Conservation (phyloP, 129 eudicot species). For the Chrysanthemum seticuspe region DNA sequence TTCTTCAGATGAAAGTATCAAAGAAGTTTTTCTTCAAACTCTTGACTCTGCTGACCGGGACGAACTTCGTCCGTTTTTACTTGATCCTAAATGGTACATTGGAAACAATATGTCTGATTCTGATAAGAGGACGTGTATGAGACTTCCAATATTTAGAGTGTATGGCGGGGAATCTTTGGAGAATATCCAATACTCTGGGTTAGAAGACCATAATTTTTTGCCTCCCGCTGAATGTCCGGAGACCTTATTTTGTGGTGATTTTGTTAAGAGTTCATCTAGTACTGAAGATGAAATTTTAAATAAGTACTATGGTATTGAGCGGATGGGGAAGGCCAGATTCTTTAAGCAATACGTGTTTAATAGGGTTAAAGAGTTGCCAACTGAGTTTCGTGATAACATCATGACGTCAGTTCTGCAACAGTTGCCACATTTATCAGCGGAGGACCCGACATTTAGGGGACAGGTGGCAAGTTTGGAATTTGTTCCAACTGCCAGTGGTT, state of each 20-base stretch:
- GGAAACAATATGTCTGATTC: conserved; percentile 66
- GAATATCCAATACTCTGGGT: conserved; percentile 52
- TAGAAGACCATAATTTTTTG: conserved; percentile 60
- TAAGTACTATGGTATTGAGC: conserved; percentile 68
- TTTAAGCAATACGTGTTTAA: conserved; percentile 63
- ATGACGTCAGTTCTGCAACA: conserved; percentile 78
- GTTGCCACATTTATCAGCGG: conserved; percentile 87
- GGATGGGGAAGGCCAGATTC: conserved; percentile 82
- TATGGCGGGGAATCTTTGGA: conserved; percentile 43
- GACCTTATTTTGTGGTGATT: conserved; percentile 56
- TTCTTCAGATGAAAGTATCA: conserved; percentile 44
- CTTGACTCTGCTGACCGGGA: conserved; percentile 67
- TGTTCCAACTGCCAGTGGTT: conserved; percentile 72
- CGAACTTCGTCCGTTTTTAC: conserved; percentile 79
- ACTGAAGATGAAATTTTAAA: conserved; percentile 68
- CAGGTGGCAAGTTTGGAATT: conserved; percentile 68
- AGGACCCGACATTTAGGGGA: conserved; percentile 65
- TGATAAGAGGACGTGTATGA: conserved; percentile 60
- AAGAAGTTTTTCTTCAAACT: conserved; percentile 37
- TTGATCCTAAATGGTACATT: conserved; percentile 86
- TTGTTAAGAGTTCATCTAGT: conserved; percentile 49
- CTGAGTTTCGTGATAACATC: conserved; percentile 69
- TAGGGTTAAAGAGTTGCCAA: conserved; percentile 52
- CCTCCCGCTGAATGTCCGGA: conserved; percentile 67
- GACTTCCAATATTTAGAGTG: conserved; percentile 78